A percentile compares a stretch with the other conserved stretches of the same genome.
Conservation (phyloP, 192 early-diverging fungal genomes). For the Gaertneriomyces semiglobifer region DNA sequence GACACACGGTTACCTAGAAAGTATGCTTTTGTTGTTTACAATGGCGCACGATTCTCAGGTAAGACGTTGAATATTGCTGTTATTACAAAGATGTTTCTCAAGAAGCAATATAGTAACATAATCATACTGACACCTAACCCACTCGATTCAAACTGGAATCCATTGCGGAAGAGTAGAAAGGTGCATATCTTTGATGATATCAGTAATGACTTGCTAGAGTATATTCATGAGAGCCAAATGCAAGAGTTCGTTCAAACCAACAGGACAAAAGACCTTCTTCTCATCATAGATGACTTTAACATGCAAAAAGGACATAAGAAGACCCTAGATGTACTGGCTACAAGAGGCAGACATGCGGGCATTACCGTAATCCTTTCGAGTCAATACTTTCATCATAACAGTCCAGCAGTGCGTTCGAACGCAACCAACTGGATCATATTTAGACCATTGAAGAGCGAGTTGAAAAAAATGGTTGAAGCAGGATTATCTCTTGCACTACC, state of each 20-base stretch:
- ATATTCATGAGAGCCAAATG: constrained; percentile 5
- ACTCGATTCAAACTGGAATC: constrained; percentile 10
- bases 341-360: constrained; percentile 6
- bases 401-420: constrained; percentile 7
- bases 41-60: too few relatives aligned
- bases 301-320: constrained; percentile 17
- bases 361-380: constrained; percentile 13
- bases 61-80: constrained; percentile 13
- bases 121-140: constrained; percentile 17
- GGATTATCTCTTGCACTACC: constrained; percentile 9
- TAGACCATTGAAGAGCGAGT: neutral
- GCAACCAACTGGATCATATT: constrained; percentile 5
- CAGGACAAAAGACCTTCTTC: constrained; percentile 3
- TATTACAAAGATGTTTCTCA: constrained; percentile 10
- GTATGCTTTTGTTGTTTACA: neutral
- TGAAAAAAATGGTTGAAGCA: constrained; percentile 12
- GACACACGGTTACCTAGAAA: constrained; percentile 4
- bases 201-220: constrained; percentile 5
- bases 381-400: constrained; percentile 18
- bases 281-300: constrained; percentile 16
- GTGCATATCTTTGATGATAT: constrained; percentile 15
- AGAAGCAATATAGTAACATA: constrained; percentile 5
- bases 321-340: constrained; percentile 10
- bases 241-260: neutral
- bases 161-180: constrained; percentile 7